These are phyloP conservation scores for Penicillium flavigenum DNA, from an alignment of 495 filamentous ascomycete species.

Conservation along the genomic window DNA sequence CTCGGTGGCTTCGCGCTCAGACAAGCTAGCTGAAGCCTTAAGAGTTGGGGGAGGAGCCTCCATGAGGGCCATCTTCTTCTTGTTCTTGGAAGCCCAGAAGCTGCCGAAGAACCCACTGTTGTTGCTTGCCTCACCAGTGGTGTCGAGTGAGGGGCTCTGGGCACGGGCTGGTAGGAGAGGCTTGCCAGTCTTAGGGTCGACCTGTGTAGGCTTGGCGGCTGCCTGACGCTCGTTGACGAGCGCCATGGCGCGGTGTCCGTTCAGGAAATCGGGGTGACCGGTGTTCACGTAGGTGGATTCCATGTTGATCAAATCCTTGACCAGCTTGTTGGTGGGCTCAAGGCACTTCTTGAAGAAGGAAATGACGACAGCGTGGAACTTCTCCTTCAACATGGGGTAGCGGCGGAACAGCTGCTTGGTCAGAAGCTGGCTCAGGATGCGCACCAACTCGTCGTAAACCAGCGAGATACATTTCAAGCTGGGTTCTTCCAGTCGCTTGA, in stretches of 20 bases:
- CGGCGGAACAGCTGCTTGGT: constrained; percentile 86
- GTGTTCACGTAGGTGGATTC: constrained; percentile 98
- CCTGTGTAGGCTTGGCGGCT: constrained; percentile 82
- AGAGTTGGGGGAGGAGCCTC: constrained; percentile 88
- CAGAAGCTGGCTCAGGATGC: constrained; percentile 88
- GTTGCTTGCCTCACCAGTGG: constrained; percentile 53
- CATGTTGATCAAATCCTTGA: constrained; percentile 90
- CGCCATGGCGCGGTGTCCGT: constrained; percentile 93
- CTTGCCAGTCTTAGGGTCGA: constrained; percentile 98
- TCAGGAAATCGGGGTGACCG: constrained; percentile 96
- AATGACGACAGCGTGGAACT: constrained; percentile 93
- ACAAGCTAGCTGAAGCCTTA: constrained; percentile 89
- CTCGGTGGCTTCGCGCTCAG: constrained; percentile 88
- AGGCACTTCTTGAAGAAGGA: constrained; percentile 96
- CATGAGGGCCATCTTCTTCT: constrained; percentile 99
- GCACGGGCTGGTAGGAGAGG: constrained; percentile 80
- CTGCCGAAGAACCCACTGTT: constrained; percentile 89
- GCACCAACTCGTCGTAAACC: constrained; percentile 96
- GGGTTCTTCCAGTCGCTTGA: constrained; percentile 93
- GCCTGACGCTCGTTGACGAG: constrained; percentile 90
- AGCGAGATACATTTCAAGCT: constrained; percentile 94
- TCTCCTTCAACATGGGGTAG: constrained; percentile 93
- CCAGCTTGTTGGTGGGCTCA: constrained; percentile 96
- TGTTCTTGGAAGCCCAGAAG: constrained; percentile 97
- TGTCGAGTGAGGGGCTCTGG: constrained; percentile 62